Evolutionary conservation across 2,329 filamentous ascomycete genomes (phyloP).

Genomic region (Sarocladiaceae sp.): DNA sequence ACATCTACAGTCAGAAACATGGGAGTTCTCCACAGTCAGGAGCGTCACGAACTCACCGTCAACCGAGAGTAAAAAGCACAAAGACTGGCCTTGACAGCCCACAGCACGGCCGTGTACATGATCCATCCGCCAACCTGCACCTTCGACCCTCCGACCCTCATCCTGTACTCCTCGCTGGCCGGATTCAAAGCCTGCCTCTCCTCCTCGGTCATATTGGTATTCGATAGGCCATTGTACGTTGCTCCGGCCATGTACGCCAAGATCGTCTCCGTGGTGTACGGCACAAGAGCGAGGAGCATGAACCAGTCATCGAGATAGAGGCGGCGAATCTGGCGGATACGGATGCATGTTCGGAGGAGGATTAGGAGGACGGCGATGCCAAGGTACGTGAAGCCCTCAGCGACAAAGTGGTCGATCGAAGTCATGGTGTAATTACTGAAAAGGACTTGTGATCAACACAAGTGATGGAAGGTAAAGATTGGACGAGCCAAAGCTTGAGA

Average conservation of each 20-base stretch:
- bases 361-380: constrained; percentile 3
- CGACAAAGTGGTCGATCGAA: neutral
- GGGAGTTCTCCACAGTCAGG: too few species aligned
- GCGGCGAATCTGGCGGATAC: neutral
- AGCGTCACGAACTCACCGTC: constrained; percentile 11
- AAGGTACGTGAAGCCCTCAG: constrained; percentile 9
- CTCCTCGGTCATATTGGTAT: constrained; percentile 46
- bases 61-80: constrained; percentile 41
- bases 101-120: constrained; percentile 43
- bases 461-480: too few species aligned
- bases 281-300: constrained; percentile 21
- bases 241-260: constrained; percentile 41
- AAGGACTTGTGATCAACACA: too few species aligned
- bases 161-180: constrained; percentile 33
- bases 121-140: constrained; percentile 46
- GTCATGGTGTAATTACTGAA: too few species aligned
- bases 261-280: constrained; percentile 42
- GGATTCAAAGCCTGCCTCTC: constrained; percentile 36
- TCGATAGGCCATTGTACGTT: constrained; percentile 40
- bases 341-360: neutral
- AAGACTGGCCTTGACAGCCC: constrained; percentile 47
- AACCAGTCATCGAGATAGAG: constrained; percentile 9
- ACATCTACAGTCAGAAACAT: neutral
- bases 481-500: too few species aligned
- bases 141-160: constrained; percentile 42